Base-by-base conservation (phyloP, 495 filamentous ascomycete species). In the Penicillium alfredii region DNA sequence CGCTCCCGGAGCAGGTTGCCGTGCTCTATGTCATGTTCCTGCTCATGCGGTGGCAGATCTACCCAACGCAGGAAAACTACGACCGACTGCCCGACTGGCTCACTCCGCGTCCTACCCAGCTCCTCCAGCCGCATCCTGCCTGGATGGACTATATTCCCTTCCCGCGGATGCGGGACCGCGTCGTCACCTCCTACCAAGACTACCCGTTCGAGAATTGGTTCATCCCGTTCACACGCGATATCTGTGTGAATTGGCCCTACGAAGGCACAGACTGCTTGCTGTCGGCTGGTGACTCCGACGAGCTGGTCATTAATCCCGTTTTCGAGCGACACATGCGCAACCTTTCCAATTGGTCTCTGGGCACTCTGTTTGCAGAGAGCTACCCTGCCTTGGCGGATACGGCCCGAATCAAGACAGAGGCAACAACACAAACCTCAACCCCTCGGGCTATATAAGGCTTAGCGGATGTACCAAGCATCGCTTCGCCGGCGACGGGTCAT, bases 21-120 rank as follows among this genome's bases (percentile, higher is more conserved):
- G 73, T 88, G 4, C 67, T 90, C n/a, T 86, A 82, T 47, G 59
- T 74, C 51, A 90, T 88, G 85, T 90, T 89, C 56, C 72, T 87
- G 6, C 51, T 86, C 33, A 86, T 88, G 81, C 78, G 86, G 2
- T 93, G 85, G 85, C 78, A 81, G 49, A 78, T 93, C 14, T 69
- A 64, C 7, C 85, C 85, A 0, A 86, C 85, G 4, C 67, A 64
- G 29, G 80, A 84, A 44, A 88, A 84, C 59, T 87, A 82, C 52
- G 69, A 78, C 12, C 70, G 84, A 5, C 53, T 92, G 2, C 85
- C 86, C 0, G 60, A 74, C 1, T 88, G 77, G 76, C 54, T 79
- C 10, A 71, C 68, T 0, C 84, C 86, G 7, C 58, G 73, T 2
- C 64, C 73, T 0, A 66, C 67, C 6, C 85, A 89, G 54, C 60